phyloP scores from a whole-genome alignment of 139 green algal genomes.

The Picochlorum sp. region DNA sequence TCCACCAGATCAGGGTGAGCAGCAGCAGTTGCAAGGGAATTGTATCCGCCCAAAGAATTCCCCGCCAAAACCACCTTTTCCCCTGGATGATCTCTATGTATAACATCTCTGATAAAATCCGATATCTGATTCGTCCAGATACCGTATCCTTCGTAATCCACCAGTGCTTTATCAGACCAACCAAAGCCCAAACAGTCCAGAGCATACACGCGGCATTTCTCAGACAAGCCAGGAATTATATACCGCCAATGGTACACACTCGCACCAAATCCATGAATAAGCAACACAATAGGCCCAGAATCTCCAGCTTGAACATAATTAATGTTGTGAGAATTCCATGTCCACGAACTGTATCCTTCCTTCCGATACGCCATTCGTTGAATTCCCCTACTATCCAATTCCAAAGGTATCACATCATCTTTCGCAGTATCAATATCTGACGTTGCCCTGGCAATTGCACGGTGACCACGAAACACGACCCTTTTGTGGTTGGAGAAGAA shows the following conservation, averaged over 20 bases:
- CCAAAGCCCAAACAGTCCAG: slow-evolving; percentile 78
- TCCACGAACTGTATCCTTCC: slow-evolving; percentile 61
- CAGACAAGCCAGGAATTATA: slow-evolving; percentile 55
- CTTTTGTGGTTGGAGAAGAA: no score
- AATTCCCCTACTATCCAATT: slow-evolving; percentile 15
- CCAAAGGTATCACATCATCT: neutral
- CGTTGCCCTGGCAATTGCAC: no score
- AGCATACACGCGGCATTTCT: slow-evolving; percentile 50
- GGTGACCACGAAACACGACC: no score
- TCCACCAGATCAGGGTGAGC: slow-evolving; percentile 41
- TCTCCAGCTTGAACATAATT: slow-evolving; percentile 35
- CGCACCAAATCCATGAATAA: slow-evolving; percentile 76
- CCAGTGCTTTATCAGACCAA: slow-evolving; percentile 56
- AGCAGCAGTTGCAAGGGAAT: slow-evolving; percentile 40
- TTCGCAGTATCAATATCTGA: no score
- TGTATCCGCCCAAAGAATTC: slow-evolving; percentile 73
- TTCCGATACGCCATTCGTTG: slow-evolving; percentile 12
- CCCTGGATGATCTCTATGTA: neutral
- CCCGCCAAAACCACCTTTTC: slow-evolving; percentile 24
- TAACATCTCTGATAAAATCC: slow-evolving; percentile 55
- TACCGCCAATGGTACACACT: slow-evolving; percentile 45
- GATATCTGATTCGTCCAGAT: slow-evolving; percentile 30
- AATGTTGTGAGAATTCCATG: slow-evolving; percentile 46
- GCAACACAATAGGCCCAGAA: slow-evolving; percentile 1
- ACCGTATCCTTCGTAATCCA: slow-evolving; percentile 51